phyloP scores from a whole-genome alignment of 2,329 filamentous ascomycete species.

The Neobulgaria alba region DNA sequence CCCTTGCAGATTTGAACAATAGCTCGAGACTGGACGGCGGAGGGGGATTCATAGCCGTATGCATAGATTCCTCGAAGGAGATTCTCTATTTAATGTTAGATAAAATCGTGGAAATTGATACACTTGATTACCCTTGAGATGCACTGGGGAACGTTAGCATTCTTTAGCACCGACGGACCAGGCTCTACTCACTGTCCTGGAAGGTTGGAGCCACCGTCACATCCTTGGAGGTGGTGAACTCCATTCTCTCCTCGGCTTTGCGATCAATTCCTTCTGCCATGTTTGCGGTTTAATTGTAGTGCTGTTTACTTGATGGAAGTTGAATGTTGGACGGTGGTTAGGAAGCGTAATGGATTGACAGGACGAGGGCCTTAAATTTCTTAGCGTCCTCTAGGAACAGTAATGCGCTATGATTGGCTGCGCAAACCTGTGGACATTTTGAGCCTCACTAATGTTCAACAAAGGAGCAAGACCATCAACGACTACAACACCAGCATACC shows the following conservation, averaged over 20 bases:
- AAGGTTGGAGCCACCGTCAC: constrained; percentile 91
- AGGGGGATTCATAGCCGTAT: constrained; percentile 97
- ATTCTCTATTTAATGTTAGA: constrained; percentile 33
- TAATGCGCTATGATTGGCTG: constrained; percentile 18
- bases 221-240: constrained; percentile 97
- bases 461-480: no score
- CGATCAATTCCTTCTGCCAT: constrained; percentile 92
- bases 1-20: constrained; percentile 99
- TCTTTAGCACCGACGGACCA: no score
- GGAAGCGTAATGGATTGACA: constrained; percentile 1
- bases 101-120: background rate
- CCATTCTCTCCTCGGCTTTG: constrained; percentile 91
- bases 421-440: constrained; percentile 7
- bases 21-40: constrained; percentile 92
- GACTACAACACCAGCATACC: background rate
- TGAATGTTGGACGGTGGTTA: constrained; percentile 2
- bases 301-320: constrained; percentile 4
- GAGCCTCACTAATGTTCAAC: background rate
- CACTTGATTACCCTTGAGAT: constrained; percentile 60
- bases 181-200: constrained; percentile 53
- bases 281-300: constrained; percentile 34
- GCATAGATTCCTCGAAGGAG: constrained; percentile 93
- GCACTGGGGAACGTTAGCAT: constrained; percentile 41
- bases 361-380: constrained; percentile 12
- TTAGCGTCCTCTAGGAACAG: constrained; percentile 6